Percentiles rank a stretch among this genome's conserved stretches.
Conservation (phyloP, 202 grass and related monocot species). For the Carex arenaria region DNA sequence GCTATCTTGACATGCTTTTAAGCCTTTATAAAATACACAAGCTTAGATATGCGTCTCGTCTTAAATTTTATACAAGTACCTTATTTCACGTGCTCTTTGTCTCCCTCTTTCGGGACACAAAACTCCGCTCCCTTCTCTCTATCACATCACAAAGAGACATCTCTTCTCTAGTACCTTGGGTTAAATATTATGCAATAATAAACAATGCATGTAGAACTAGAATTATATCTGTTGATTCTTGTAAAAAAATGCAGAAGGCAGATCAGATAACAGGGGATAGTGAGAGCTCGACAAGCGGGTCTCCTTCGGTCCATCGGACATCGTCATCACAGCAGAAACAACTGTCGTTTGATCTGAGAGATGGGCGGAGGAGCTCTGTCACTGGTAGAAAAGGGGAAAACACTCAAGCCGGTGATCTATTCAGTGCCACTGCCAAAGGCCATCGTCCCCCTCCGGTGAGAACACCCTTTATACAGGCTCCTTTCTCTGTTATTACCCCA, state of each 20-base stretch:
- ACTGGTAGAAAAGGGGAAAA: constrained; percentile 57
- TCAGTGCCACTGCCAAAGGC: constrained; percentile 67
- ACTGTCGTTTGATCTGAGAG: constrained; percentile 59
- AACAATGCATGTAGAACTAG: neutral
- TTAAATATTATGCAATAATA: neutral
- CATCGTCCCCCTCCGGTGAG: constrained; percentile 57
- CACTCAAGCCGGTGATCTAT: constrained; percentile 89
- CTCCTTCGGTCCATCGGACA: constrained; percentile 46
- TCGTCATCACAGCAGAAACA: constrained; percentile 68
- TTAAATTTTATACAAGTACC: neutral
- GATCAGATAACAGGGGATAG: constrained; percentile 67
- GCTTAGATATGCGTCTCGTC: neutral
- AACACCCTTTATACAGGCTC: constrained; percentile 1
- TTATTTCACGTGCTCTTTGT: neutral
- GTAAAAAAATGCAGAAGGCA: constrained; percentile 51
- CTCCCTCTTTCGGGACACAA: neutral
- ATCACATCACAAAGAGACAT: neutral
- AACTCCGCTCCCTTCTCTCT: neutral
- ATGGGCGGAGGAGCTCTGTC: constrained; percentile 85
- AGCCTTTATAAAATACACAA: neutral
- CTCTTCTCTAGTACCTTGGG: neutral
- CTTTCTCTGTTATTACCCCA: neutral
- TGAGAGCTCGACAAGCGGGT: constrained; percentile 65
- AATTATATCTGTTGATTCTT: constrained; percentile 8
- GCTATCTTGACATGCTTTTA: neutral